These are phyloP conservation scores for Gelatoporia subvermispora DNA, from an alignment of 768 basidiomycete genomes.

Conservation along the genomic window DNA sequence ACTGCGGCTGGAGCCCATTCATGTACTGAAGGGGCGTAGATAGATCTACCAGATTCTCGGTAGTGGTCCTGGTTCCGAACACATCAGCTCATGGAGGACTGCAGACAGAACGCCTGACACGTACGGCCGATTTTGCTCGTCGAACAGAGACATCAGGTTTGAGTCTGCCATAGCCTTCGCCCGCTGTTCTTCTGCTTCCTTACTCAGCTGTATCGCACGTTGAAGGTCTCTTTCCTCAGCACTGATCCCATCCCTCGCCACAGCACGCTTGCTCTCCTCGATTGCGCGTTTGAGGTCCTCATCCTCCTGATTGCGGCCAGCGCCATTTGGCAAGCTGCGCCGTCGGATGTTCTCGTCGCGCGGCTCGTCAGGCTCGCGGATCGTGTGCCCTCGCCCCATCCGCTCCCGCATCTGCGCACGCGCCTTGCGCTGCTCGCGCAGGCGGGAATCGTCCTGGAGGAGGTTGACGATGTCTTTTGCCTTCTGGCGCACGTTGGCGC, in stretches of 20 bases:
- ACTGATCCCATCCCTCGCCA: slow-evolving; percentile 51
- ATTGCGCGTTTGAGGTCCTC: slow-evolving; percentile 79
- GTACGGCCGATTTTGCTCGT: slow-evolving; percentile 64
- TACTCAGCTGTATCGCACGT: slow-evolving; percentile 74
- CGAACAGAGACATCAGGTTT: slow-evolving; percentile 73
- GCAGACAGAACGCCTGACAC: not conserved
- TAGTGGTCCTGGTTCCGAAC: slow-evolving; percentile 10
- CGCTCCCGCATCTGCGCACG: slow-evolving; percentile 88
- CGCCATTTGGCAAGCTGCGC: slow-evolving; percentile 15
- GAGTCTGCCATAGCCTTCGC: slow-evolving; percentile 62
- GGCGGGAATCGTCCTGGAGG: slow-evolving; percentile 71
- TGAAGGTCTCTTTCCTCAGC: slow-evolving; percentile 75
- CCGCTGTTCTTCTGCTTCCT: slow-evolving; percentile 81
- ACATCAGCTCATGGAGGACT: not conserved
- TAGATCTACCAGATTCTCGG: slow-evolving; percentile 13
- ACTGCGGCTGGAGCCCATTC: slow-evolving; percentile 13
- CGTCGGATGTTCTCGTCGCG: slow-evolving; percentile 33
- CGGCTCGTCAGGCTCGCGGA: slow-evolving; percentile 25
- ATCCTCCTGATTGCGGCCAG: slow-evolving; percentile 43
- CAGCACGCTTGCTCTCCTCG: slow-evolving; percentile 70
- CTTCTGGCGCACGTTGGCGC: slow-evolving; percentile 90
- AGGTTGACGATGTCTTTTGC: slow-evolving; percentile 96
- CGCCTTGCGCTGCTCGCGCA: slow-evolving; percentile 72
- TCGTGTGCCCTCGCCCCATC: slow-evolving; percentile 52
- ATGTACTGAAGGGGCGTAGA: slow-evolving; percentile 20